Conservation (phyloP, 257 asterid species). For the Henckelia pumila region DNA sequence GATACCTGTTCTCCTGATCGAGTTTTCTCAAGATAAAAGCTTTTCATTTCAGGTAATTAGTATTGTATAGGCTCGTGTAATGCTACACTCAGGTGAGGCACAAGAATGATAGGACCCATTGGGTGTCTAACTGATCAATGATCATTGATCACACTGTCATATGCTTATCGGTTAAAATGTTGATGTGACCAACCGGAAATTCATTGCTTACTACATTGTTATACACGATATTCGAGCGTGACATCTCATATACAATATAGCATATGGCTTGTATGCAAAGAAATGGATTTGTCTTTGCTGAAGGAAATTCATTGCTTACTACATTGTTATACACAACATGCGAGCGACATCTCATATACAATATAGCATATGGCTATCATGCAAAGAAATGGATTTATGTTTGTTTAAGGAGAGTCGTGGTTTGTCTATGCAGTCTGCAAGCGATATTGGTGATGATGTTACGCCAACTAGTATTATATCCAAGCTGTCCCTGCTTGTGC, state of each 20-base stretch:
- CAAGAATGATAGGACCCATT: background rate
- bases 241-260: background rate
- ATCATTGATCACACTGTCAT: background rate
- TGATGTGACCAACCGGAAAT: background rate
- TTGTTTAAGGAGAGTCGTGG: conserved; percentile 17
- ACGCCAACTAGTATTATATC: conserved; percentile 88
- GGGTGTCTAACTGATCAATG: no score
- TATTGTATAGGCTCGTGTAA: background rate
- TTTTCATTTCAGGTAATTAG: conserved; percentile 87
- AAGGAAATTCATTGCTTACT: no score
- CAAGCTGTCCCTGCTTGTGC: conserved; percentile 82
- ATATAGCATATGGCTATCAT: no score
- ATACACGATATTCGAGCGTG: background rate
- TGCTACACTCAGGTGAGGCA: background rate
- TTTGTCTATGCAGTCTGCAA: conserved; percentile 63
- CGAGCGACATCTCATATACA: background rate
- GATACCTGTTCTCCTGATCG: conserved; percentile 93
- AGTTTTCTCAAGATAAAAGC: conserved; percentile 97
- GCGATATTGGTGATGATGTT: conserved; percentile 90
- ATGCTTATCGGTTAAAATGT: background rate
- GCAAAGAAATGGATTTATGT: background rate
- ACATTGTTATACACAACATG: background rate
- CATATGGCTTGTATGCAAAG: no score
- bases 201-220: no score
- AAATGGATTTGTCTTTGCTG: no score